phyloP scores from a whole-genome alignment of 306 rosid genomes.

The Vigna hirtella region DNA sequence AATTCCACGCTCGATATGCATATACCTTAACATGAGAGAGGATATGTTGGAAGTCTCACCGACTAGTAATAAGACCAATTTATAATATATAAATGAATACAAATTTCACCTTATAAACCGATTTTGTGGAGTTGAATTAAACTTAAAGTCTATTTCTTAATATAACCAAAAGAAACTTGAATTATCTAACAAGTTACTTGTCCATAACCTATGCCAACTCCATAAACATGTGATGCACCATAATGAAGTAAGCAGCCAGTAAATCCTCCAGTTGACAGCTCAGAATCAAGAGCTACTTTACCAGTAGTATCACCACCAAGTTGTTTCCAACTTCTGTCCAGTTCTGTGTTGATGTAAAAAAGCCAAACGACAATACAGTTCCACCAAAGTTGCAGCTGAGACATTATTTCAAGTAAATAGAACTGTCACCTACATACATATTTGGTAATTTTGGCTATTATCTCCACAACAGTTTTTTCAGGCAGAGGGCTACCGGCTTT shows the following conservation, averaged over 20 bases:
- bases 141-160: too few species aligned
- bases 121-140: too few species aligned
- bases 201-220: constrained; percentile 95
- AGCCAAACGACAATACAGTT: constrained; percentile 30
- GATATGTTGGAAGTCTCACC: too few species aligned
- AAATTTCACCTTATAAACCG: too few species aligned
- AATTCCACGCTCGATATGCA: too few species aligned
- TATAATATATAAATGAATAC: too few species aligned
- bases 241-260: constrained; percentile 93
- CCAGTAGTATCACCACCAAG: constrained; percentile 72
- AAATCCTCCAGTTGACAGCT: constrained; percentile 94
- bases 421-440: constrained; percentile 96
- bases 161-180: background rate
- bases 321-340: constrained; percentile 89
- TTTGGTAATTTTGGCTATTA: constrained; percentile 87
- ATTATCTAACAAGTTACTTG: constrained; percentile 60
- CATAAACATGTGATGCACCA: constrained; percentile 90
- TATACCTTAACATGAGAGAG: too few species aligned
- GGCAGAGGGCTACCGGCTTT: constrained; percentile 87
- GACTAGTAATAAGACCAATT: too few species aligned
- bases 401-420: constrained; percentile 8
- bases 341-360: constrained; percentile 60
- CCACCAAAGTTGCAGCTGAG: constrained; percentile 18
- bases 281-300: constrained; percentile 93
- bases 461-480: constrained; percentile 80